Percentiles rank a stretch among this genome's conserved stretches.
phyloP scores from a whole-genome alignment of 495 filamentous ascomycete species.

The Staphylotrichum longicolle region DNA sequence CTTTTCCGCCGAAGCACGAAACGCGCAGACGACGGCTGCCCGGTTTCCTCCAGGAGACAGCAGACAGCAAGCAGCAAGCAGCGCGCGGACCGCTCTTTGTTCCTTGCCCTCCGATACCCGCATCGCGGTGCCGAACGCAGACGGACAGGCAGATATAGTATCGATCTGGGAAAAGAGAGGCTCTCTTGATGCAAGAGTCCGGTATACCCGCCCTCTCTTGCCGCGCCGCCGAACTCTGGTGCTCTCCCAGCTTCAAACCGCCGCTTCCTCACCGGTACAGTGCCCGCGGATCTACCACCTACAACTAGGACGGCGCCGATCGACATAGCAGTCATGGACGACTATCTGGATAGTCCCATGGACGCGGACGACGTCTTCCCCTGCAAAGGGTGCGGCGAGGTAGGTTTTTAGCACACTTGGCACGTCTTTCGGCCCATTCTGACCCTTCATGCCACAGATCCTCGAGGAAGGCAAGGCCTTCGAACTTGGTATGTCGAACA shows the following conservation, averaged over 20 bases:
- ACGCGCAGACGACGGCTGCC: background rate
- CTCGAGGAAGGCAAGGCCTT: slow-evolving; percentile 98
- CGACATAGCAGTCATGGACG: slow-evolving; percentile 43
- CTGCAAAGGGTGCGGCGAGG: slow-evolving; percentile 97
- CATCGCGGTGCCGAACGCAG: background rate
- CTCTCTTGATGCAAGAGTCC: background rate
- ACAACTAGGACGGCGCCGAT: background rate
- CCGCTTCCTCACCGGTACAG: too few relatives aligned
- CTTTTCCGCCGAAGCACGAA: background rate
- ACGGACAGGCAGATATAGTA: background rate
- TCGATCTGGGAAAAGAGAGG: background rate
- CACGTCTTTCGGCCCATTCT: slow-evolving; percentile 4
- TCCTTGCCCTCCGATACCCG: background rate
- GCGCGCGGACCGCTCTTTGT: background rate
- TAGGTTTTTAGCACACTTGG: slow-evolving; percentile 40
- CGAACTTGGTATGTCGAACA: slow-evolving; percentile 74
- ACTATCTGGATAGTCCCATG: slow-evolving; percentile 76
- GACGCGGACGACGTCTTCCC: slow-evolving; percentile 89
- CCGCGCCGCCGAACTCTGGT: background rate
- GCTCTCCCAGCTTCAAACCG: background rate
- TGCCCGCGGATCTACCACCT: background rate
- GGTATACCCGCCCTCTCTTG: background rate
- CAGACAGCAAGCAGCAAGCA: too few relatives aligned
- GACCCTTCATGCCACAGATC: slow-evolving; percentile 51
- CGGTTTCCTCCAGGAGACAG: background rate